These are phyloP conservation scores for Populus davidiana DNA, from an alignment of 345 rosid genomes.

Conservation along the genomic window DNA sequence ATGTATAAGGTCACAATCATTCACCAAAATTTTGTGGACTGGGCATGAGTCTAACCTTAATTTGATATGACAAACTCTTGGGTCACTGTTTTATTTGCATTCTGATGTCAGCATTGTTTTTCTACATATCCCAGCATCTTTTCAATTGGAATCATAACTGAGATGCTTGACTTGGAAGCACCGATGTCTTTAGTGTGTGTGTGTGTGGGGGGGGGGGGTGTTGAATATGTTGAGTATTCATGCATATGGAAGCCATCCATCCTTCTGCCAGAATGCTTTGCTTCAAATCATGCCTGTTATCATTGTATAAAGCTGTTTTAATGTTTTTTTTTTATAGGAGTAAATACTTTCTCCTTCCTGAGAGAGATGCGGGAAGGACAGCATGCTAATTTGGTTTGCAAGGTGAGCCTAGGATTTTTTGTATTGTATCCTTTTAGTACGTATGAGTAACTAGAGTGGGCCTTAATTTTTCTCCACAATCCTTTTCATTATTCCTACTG, in stretches of 20 bases:
- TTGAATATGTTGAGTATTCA: too few relatives aligned
- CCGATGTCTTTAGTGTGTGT: too few relatives aligned
- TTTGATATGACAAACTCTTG: too few relatives aligned
- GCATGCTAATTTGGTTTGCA: slow-evolving; percentile 44
- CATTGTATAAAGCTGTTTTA: background rate
- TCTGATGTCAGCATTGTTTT: too few relatives aligned
- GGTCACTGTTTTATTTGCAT: too few relatives aligned
- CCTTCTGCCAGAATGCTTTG: background rate
- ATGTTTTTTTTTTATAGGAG: slow-evolving; percentile 21
- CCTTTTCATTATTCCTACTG: background rate
- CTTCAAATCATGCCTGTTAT: background rate
- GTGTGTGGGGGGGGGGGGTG: too few relatives aligned
- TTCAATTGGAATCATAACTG: too few relatives aligned
- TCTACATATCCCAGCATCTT: too few relatives aligned
- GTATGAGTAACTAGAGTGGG: background rate
- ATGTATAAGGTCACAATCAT: too few relatives aligned
- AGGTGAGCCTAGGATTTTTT: slow-evolving; percentile 36
- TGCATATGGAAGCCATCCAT: background rate
- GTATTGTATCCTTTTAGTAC: background rate
- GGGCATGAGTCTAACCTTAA: too few relatives aligned
- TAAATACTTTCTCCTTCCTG: slow-evolving; percentile 39
- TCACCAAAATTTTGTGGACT: too few relatives aligned
- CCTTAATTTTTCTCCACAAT: background rate
- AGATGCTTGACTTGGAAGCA: too few relatives aligned
- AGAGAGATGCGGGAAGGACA: slow-evolving; percentile 59